These are phyloP conservation scores for Pestalotiopsis sp. DNA, from an alignment of 2,329 filamentous ascomycete species.

Conservation along the genomic window DNA sequence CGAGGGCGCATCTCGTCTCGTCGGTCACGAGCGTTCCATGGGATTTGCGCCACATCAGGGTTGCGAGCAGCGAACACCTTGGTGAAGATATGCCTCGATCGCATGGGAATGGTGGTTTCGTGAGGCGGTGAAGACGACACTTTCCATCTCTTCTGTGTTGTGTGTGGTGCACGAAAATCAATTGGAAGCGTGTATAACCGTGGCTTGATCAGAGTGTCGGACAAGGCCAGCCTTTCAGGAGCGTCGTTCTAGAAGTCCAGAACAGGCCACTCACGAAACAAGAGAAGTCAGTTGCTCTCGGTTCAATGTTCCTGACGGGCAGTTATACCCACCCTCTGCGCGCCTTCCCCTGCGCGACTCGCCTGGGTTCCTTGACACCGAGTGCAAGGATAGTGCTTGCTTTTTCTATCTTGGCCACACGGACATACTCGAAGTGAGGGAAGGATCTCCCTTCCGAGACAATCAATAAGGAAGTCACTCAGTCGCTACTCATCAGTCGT, in stretches of 20 bases:
- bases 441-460: constrained; percentile 2
- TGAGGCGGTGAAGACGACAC: background rate
- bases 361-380: background rate
- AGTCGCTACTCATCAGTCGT: background rate
- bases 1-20: background rate
- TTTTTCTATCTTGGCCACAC: background rate
- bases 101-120: background rate
- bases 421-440: background rate
- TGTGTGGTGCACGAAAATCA: background rate
- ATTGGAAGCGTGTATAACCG: background rate
- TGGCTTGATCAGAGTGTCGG: background rate
- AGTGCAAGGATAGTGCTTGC: constrained; percentile 1
- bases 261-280: no score
- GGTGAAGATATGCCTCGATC: background rate
- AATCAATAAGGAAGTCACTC: background rate
- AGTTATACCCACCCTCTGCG: no score
- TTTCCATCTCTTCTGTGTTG: background rate
- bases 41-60: background rate
- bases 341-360: background rate
- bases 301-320: background rate
- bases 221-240: background rate
- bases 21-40: background rate
- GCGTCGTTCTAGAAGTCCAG: background rate
- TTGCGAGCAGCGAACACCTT: background rate
- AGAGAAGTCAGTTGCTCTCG: no score